phyloP scores from a whole-genome alignment of 2,329 filamentous ascomycete species.

The Pseudonectria foliicola region DNA sequence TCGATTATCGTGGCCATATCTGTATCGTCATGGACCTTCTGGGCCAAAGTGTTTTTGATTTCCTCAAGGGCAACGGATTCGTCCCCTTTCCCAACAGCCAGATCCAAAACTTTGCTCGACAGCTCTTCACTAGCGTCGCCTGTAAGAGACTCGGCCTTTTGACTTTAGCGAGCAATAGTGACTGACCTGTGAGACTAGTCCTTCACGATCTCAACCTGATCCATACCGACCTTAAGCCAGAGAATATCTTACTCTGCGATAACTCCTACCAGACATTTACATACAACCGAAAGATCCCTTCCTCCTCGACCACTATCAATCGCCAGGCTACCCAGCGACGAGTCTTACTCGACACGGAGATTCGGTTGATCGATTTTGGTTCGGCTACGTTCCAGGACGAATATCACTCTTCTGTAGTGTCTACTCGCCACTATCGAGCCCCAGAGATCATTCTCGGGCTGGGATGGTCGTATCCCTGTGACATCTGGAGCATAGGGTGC shows the following conservation, averaged over 20 bases:
- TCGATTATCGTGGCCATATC: conserved; percentile 95
- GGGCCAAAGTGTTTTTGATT: conserved; percentile 96
- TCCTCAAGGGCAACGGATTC: conserved; percentile 90
- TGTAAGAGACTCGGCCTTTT: conserved; percentile 53
- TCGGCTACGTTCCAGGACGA: conserved; percentile 68
- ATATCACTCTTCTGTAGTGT: conserved; percentile 65
- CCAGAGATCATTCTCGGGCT: conserved; percentile 65
- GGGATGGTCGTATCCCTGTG: conserved; percentile 65
- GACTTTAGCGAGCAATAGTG: not conserved
- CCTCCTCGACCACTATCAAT: conserved; percentile 52
- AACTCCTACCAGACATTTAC: conserved; percentile 63
- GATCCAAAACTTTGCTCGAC: conserved; percentile 93
- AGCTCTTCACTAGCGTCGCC: conserved; percentile 95
- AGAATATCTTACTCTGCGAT: conserved; percentile 62
- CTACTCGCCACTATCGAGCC: conserved; percentile 61
- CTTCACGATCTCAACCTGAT: conserved; percentile 96
- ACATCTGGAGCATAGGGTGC: conserved; percentile 69
- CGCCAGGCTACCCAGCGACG: conserved; percentile 57
- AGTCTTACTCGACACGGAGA: conserved; percentile 62
- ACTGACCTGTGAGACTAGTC: conserved; percentile 45
- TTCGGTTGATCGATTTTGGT: conserved; percentile 64
- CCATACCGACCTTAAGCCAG: conserved; percentile 73
- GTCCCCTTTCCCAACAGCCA: conserved; percentile 97
- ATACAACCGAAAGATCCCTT: conserved; percentile 63
- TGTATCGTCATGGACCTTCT: conserved; percentile 74